These are phyloP conservation scores for Lippia alba DNA, from an alignment of 305 asterid genomes.

Conservation along the genomic window DNA sequence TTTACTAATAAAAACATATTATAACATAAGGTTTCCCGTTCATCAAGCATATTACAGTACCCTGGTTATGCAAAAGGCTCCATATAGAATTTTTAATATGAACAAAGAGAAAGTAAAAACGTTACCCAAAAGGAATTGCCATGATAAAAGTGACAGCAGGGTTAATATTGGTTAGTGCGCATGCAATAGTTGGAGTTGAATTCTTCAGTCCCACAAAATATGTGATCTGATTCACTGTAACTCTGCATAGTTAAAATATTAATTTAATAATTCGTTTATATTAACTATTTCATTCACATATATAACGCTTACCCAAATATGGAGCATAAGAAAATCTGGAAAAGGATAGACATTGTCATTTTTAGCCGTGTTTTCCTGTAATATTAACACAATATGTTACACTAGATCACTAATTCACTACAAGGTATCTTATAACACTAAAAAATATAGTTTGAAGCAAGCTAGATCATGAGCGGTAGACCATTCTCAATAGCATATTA, in stretches of 20 bases:
- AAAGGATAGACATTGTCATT: conserved; percentile 58
- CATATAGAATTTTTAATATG: not conserved
- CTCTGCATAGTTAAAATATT: conserved; percentile 50
- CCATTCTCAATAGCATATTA: no score
- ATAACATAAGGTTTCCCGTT: no score
- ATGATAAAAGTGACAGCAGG: conserved; percentile 85
- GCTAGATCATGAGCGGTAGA: no score
- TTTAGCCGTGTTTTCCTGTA: conserved; percentile 79
- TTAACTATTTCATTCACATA: not conserved
- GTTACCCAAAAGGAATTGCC: conserved; percentile 79
- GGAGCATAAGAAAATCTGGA: conserved; percentile 81
- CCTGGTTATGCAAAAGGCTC: no score
- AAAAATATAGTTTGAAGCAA: no score
- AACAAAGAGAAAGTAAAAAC: not conserved
- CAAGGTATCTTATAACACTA: no score
- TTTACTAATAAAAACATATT: no score
- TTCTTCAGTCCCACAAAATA: conserved; percentile 83
- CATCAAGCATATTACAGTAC: no score
- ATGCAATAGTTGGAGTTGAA: conserved; percentile 87
- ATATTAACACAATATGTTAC: not conserved
- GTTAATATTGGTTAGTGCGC: conserved; percentile 74
- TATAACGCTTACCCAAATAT: conserved; percentile 68
- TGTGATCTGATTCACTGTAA: conserved; percentile 78
- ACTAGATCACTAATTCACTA: not conserved
- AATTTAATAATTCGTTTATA: not conserved